Conservation (phyloP, 2,329 filamentous ascomycete genomes). For the Pleomassaria siparia region DNA sequence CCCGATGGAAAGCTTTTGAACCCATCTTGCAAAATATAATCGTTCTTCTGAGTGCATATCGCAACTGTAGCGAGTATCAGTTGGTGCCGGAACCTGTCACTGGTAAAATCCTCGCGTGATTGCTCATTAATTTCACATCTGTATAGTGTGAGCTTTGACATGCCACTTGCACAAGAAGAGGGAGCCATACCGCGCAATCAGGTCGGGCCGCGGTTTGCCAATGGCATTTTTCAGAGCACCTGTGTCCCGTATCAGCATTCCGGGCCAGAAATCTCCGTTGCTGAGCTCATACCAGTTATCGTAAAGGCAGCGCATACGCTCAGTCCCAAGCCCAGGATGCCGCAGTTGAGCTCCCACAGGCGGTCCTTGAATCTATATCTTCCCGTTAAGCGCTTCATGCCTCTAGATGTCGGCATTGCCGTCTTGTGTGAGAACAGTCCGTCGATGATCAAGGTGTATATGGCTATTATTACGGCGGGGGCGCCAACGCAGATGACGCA, state of each 20-base stretch:
- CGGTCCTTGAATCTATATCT: conserved; percentile 57
- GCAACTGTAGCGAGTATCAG: conserved; percentile 24
- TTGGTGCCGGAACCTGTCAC: conserved; percentile 29
- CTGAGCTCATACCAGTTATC: conserved; percentile 50
- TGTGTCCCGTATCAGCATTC: conserved; percentile 8
- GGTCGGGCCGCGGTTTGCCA: conserved; percentile 61
- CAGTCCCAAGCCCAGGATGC: conserved; percentile 58
- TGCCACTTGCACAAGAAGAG: neutral
- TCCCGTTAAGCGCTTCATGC: conserved; percentile 42
- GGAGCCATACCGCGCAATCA: conserved; percentile 56
- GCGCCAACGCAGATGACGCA: conserved; percentile 53
- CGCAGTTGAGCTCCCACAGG: conserved; percentile 65
- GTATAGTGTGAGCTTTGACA: neutral
- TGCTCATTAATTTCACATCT: neutral
- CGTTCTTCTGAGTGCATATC: conserved; percentile 56
- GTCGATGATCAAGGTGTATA: conserved; percentile 61
- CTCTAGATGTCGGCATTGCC: conserved; percentile 26
- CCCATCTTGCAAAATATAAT: conserved; percentile 57
- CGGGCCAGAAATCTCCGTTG: conserved; percentile 10
- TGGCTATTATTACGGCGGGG: conserved; percentile 54
- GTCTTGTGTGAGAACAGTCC: conserved; percentile 58
- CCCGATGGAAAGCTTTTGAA: conserved; percentile 62
- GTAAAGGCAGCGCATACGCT: conserved; percentile 58
- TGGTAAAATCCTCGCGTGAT: conserved; percentile 16
- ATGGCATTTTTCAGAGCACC: conserved; percentile 60